Evolutionary conservation across 495 filamentous ascomycete genomes (phyloP), one percentile per base, ranked within the genome.

Genomic region (Penicillium lividum): DNA sequence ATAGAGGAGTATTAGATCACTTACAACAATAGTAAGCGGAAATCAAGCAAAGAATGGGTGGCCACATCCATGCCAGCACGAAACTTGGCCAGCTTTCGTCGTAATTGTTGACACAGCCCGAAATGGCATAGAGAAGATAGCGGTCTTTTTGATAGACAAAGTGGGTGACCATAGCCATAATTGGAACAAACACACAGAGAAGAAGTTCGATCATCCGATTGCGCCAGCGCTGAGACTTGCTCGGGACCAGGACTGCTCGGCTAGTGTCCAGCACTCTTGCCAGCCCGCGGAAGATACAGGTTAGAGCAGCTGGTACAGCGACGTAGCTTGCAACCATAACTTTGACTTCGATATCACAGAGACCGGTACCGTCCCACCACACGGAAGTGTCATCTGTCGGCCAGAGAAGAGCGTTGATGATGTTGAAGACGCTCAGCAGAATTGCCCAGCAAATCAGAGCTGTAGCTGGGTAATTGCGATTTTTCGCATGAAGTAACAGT

Each of bases 311-410:
- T n/a, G 91, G 79, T 16, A 85, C 76, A 27, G 81, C 88, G n/a
- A 89, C 78, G 53, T 82, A 83, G 44, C 79, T 72, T 6, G 84
- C 86, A 50, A 87, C 80, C 56, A 86, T 73, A 38, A 92, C 49
- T 65, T 92, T 91, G 51, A 84, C 80, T 68, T 96, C 82, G 28
- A 97, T 68, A 71, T 98, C 94, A 67, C 94, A 98, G 58, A 92
- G 84, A 1, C 85, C 88, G 4, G 74, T 65, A 22, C 94, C 94
- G 54, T 82, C 76, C 80, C 82, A 98, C 86, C 89, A 93, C 5
- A 63, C 69, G 0, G 67, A 63, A 40, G 86, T 75, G 61, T 93
- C 77, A 68, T 94, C 86, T 15, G 79, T 83, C 27, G 83, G 84
- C 94, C 94, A 98, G 54, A 96, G 82, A 40, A 94, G 65, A 9